phyloP scores from a whole-genome alignment of 2,329 filamentous ascomycete species.

The Colletotrichum lupini region DNA sequence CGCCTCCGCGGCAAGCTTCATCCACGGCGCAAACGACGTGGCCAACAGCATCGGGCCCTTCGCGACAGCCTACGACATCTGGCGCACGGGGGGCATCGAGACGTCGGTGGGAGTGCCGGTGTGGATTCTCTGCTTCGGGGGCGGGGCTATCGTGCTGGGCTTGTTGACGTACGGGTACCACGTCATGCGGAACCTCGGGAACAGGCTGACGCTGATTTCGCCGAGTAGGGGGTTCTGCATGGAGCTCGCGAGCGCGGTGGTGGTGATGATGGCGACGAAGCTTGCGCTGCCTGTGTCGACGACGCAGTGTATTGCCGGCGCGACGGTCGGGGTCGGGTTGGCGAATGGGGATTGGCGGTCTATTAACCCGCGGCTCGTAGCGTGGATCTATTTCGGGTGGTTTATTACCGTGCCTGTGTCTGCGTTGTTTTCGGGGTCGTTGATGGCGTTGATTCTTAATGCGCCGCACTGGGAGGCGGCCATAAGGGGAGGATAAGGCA shows the following conservation, averaged over 20 bases:
- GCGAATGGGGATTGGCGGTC: slow-evolving; percentile 60
- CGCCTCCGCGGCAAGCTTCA: slow-evolving; percentile 66
- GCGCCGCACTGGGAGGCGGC: slow-evolving; percentile 53
- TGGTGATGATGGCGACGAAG: slow-evolving; percentile 64
- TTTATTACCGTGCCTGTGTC: slow-evolving; percentile 63
- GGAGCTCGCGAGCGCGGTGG: slow-evolving; percentile 63
- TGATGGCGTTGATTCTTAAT: slow-evolving; percentile 67
- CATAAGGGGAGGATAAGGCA: too few species aligned
- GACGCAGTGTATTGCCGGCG: slow-evolving; percentile 64
- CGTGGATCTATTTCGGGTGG: slow-evolving; percentile 61
- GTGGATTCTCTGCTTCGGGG: slow-evolving; percentile 62
- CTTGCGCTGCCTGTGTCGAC: slow-evolving; percentile 59
- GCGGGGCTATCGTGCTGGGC: slow-evolving; percentile 63
- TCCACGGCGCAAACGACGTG: slow-evolving; percentile 68
- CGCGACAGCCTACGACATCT: slow-evolving; percentile 63
- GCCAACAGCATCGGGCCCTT: slow-evolving; percentile 63
- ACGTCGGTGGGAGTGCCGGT: slow-evolving; percentile 54
- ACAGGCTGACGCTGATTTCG: slow-evolving; percentile 65
- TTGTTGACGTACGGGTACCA: slow-evolving; percentile 72
- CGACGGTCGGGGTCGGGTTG: slow-evolving; percentile 62
- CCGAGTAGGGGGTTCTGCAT: slow-evolving; percentile 63
- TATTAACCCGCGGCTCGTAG: slow-evolving; percentile 61
- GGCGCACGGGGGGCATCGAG: slow-evolving; percentile 52
- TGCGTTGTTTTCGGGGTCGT: slow-evolving; percentile 59
- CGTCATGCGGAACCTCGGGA: slow-evolving; percentile 68